Percentiles rank a stretch among this genome's conserved stretches.
These are phyloP conservation scores for Collybia nuda DNA, from an alignment of 768 basidiomycete genomes.

Conservation along the genomic window DNA sequence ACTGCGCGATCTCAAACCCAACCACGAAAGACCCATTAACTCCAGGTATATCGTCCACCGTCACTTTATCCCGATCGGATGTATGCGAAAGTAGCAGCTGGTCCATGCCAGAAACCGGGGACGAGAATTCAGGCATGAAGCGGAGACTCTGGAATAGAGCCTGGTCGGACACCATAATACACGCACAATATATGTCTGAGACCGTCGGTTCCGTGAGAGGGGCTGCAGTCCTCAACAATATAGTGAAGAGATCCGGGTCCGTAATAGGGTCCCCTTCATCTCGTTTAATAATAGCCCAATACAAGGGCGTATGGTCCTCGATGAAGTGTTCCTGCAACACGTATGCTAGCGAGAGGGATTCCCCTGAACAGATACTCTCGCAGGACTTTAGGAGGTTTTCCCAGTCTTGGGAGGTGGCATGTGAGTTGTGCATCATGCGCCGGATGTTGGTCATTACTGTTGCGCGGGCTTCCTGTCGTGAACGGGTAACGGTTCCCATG, in stretches of 20 bases:
- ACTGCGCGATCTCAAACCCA: conserved; percentile 53
- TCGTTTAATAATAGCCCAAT: conserved; percentile 62
- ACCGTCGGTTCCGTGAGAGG: conserved; percentile 42
- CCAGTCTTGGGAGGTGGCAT: no score
- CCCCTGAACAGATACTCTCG: conserved; percentile 52
- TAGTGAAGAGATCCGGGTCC: conserved; percentile 41
- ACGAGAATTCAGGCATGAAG: conserved; percentile 47
- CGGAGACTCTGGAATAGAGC: conserved; percentile 59
- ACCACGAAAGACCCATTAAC: conserved; percentile 56
- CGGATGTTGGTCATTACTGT: no score
- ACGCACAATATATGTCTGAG: conserved; percentile 66
- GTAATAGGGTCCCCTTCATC: no score
- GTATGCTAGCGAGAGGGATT: conserved; percentile 47
- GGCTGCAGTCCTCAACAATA: conserved; percentile 50
- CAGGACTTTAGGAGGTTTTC: conserved; percentile 28
- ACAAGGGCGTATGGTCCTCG: conserved; percentile 65
- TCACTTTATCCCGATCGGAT: conserved; percentile 50
- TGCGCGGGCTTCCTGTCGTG: no score
- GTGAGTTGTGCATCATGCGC: no score
- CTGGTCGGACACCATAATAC: conserved; percentile 61
- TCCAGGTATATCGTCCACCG: conserved; percentile 48
- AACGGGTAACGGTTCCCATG: no score
- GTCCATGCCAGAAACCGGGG: conserved; percentile 50
- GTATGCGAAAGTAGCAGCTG: conserved; percentile 46
- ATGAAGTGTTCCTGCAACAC: conserved; percentile 64